These are phyloP conservation scores for Ceratobasidium sp. DNA, from an alignment of 1,284 basidiomycete genomes.

Conservation along the genomic window DNA sequence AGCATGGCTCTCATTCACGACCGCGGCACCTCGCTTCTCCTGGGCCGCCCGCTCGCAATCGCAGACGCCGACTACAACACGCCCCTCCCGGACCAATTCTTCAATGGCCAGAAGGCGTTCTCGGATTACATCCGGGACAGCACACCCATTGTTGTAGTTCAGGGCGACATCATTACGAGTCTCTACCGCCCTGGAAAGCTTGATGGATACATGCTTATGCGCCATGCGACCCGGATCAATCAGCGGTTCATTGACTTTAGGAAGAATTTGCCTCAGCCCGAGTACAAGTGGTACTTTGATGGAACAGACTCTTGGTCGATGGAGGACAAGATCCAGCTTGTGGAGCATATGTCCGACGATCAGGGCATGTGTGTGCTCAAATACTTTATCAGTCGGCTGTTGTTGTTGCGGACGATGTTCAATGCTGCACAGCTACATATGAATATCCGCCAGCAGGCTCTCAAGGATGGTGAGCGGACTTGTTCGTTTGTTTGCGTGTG, in stretches of 20 bases:
- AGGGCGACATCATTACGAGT: constrained; percentile 85
- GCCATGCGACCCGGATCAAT: constrained; percentile 77
- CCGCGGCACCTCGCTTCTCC: constrained; percentile 81
- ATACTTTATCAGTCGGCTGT: constrained; percentile 78
- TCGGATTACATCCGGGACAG: constrained; percentile 79
- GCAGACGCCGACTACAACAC: constrained; percentile 80
- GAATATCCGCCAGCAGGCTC: constrained; percentile 68
- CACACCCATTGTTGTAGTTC: constrained; percentile 76
- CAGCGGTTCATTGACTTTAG: constrained; percentile 75
- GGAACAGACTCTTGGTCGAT: constrained; percentile 76
- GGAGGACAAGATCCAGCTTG: constrained; percentile 70
- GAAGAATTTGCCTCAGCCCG: constrained; percentile 67
- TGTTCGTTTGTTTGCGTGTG: constrained; percentile 19
- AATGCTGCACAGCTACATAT: constrained; percentile 75
- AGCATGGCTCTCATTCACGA: constrained; percentile 82
- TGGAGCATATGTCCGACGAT: constrained; percentile 77
- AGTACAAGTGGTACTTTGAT: constrained; percentile 74
- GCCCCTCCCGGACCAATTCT: constrained; percentile 65
- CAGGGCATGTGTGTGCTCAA: constrained; percentile 81
- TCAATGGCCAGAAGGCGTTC: constrained; percentile 53
- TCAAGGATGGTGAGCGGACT: constrained; percentile 72
- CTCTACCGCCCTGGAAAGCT: constrained; percentile 77
- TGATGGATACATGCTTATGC: constrained; percentile 72
- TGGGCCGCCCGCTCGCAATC: constrained; percentile 83
- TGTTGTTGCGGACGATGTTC: constrained; percentile 78